Evolutionary conservation across 2,329 filamentous ascomycete genomes (phyloP).

Genomic region (Xylaria sp.): DNA sequence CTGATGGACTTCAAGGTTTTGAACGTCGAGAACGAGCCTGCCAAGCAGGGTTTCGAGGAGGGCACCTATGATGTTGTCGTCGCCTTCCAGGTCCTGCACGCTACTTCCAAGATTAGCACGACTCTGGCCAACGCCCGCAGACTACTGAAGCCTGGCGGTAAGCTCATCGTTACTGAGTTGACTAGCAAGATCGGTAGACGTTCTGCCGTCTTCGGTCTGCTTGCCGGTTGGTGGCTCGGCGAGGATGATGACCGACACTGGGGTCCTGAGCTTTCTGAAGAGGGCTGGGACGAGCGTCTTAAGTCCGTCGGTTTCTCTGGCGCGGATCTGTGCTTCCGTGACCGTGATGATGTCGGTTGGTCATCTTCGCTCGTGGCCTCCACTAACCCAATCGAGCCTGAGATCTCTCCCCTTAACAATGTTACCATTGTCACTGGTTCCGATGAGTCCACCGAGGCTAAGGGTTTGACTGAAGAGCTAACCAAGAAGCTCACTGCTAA

Average conservation of each 20-base stretch:
- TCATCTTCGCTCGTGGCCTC: constrained; percentile 45
- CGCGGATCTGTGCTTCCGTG: constrained; percentile 44
- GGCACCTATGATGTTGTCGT: constrained; percentile 47
- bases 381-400: constrained; percentile 39
- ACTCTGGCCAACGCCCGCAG: constrained; percentile 44
- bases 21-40: constrained; percentile 44
- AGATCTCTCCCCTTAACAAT: constrained; percentile 38
- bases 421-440: constrained; percentile 43
- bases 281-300: constrained; percentile 45
- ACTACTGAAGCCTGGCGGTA: constrained; percentile 47
- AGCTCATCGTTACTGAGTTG: constrained; percentile 46
- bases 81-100: constrained; percentile 49
- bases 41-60: constrained; percentile 45
- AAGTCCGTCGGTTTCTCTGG: constrained; percentile 44
- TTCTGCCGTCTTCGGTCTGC: constrained; percentile 47
- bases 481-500: constrained; percentile 38
- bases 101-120: constrained; percentile 44
- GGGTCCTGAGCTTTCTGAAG: constrained; percentile 44
- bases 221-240: constrained; percentile 50
- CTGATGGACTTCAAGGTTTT: constrained; percentile 48
- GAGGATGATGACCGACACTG: constrained; percentile 45
- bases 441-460: constrained; percentile 35
- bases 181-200: constrained; percentile 45
- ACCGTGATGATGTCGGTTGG: constrained; percentile 44
- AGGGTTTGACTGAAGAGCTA: constrained; percentile 37